These are phyloP conservation scores for Papilionanthe hybrid DNA, from an alignment of 116 monocot genomes.

Conservation along the genomic window DNA sequence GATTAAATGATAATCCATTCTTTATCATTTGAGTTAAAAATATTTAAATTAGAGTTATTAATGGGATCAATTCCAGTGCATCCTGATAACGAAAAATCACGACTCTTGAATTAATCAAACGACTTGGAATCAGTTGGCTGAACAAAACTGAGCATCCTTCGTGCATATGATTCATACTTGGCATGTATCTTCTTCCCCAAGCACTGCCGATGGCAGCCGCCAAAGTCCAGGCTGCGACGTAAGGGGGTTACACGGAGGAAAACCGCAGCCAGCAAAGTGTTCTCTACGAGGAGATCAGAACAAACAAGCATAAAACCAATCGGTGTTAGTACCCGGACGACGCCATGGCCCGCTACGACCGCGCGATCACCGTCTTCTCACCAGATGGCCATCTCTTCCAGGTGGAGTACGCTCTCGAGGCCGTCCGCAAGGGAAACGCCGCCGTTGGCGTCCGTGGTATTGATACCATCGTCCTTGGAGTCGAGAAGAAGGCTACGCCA, in stretches of 20 bases:
- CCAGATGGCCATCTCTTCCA: constrained; percentile 93
- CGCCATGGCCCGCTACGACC: constrained; percentile 12
- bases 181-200: background rate
- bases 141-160: background rate
- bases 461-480: constrained; percentile 88
- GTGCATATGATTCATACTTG: background rate
- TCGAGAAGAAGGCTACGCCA: constrained; percentile 90
- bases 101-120: too few relatives aligned
- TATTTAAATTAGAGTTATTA: too few relatives aligned
- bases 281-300: too few relatives aligned
- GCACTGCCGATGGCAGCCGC: background rate
- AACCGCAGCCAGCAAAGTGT: too few relatives aligned
- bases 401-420: constrained; percentile 96
- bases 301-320: background rate
- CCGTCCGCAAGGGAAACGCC: constrained; percentile 87
- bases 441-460: constrained; percentile 84
- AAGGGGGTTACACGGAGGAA: too few relatives aligned
- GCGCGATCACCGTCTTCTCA: constrained; percentile 22
- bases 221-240: too few relatives aligned
- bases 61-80: too few relatives aligned
- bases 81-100: too few relatives aligned
- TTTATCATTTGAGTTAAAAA: too few relatives aligned
- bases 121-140: background rate
- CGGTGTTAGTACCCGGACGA: background rate
- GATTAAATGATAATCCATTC: too few relatives aligned